Conservation (phyloP, 768 basidiomycete genomes). For the Naganishia vaughanmartiniae region DNA sequence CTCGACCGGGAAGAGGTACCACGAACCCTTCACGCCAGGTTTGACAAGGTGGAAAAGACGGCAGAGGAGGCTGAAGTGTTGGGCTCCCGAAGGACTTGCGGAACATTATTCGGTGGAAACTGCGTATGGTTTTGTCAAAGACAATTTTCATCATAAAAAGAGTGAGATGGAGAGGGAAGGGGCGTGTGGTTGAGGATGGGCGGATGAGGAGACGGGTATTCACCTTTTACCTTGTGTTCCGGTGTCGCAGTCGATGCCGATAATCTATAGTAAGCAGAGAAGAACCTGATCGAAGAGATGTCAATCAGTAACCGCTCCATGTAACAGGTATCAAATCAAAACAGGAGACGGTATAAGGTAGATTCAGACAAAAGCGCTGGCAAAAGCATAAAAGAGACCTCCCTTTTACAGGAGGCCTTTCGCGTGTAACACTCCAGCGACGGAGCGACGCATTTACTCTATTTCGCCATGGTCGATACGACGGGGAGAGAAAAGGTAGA, state of each 20-base stretch:
- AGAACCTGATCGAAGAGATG: background rate
- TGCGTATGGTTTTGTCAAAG: conserved; percentile 52
- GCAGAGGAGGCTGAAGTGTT: conserved; percentile 14
- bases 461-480: conserved; percentile 54
- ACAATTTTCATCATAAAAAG: conserved; percentile 46
- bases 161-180: conserved; percentile 12
- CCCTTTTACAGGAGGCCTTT: conserved; percentile 34
- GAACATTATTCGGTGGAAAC: conserved; percentile 52
- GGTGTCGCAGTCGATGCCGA: background rate
- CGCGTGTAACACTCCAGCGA: conserved; percentile 48
- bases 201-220: background rate
- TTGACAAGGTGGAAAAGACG: conserved; percentile 25
- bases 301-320: conserved; percentile 14
- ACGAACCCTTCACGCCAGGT: conserved; percentile 21
- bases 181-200: conserved; percentile 6
- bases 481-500: conserved; percentile 53
- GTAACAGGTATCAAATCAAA: conserved; percentile 22
- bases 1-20: conserved; percentile 38
- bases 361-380: conserved; percentile 54
- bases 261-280: background rate
- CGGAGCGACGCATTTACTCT: conserved; percentile 48
- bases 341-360: background rate
- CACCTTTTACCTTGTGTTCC: conserved; percentile 20
- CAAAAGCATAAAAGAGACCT: conserved; percentile 50
- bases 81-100: conserved; percentile 48